A percentile compares a stretch with the other conserved stretches of the same genome.
Evolutionary conservation across 2,329 filamentous ascomycete species (phyloP).

Genomic region (Tolypocladium inflatum): DNA sequence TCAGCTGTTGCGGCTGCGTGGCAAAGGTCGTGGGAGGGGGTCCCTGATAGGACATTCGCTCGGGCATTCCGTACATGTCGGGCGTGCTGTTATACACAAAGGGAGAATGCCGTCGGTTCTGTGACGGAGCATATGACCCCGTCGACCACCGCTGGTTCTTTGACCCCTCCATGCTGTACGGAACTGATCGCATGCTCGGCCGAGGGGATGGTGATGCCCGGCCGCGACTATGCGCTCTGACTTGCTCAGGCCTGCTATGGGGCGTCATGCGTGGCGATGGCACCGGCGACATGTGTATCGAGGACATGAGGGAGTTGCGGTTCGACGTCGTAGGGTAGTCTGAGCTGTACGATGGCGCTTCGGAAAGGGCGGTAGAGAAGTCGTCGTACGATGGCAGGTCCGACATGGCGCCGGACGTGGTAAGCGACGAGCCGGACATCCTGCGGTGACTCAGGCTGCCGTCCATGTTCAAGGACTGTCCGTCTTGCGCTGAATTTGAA

Average conservation of each 20-base stretch:
- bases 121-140: conserved; percentile 55
- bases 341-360: conserved; percentile 56
- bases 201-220: conserved; percentile 64
- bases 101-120: conserved; percentile 46
- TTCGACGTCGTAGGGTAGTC: conserved; percentile 60
- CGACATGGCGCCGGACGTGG: conserved; percentile 53
- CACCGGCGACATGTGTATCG: conserved; percentile 62
- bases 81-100: conserved; percentile 53
- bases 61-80: conserved; percentile 47
- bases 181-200: conserved; percentile 56
- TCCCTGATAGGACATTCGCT: conserved; percentile 41
- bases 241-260: conserved; percentile 50
- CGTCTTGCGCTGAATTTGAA: conserved; percentile 34
- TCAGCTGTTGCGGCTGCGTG: conserved; percentile 39
- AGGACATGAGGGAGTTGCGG: conserved; percentile 60
- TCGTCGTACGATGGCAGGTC: conserved; percentile 66
- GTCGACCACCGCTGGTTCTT: conserved; percentile 72
- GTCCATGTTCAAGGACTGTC: conserved; percentile 40
- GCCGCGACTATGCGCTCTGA: conserved; percentile 56
- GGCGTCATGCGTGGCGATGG: conserved; percentile 59
- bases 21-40: conserved; percentile 23
- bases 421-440: conserved; percentile 66
- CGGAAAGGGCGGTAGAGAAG: conserved; percentile 55
- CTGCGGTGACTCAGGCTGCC: conserved; percentile 46
- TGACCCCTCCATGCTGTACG: conserved; percentile 58